Percentiles rank a stretch among this genome's conserved stretches.
Evolutionary conservation across 1,139 yeast species (phyloP).

Genomic region (Taphrina flavorubra): DNA sequence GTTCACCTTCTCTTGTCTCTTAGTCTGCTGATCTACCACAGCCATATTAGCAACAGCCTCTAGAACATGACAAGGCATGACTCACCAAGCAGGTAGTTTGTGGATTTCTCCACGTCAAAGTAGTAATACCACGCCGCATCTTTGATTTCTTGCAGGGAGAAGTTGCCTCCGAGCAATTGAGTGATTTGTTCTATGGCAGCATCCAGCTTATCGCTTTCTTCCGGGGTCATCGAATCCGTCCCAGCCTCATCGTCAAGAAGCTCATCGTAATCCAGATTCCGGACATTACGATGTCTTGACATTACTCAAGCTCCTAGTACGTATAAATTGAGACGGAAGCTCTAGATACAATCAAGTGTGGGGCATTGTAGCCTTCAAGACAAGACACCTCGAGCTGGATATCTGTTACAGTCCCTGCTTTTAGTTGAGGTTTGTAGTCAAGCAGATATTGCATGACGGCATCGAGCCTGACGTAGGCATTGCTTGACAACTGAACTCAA

Average conservation of each 20-base stretch:
- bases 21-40: constrained; percentile 32
- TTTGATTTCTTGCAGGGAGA: constrained; percentile 54
- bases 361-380: too few relatives aligned
- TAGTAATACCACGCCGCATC: constrained; percentile 68
- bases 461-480: background rate
- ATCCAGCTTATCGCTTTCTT: constrained; percentile 31
- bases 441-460: background rate
- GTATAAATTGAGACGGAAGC: too few relatives aligned
- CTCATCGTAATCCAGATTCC: constrained; percentile 41
- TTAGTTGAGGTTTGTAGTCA: too few relatives aligned
- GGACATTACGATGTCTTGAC: constrained; percentile 42
- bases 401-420: too few relatives aligned
- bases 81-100: constrained; percentile 59
- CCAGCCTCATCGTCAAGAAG: constrained; percentile 37
- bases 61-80: constrained; percentile 15
- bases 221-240: constrained; percentile 13
- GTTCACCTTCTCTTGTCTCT: constrained; percentile 41
- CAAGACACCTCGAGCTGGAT: too few relatives aligned
- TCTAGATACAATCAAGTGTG: too few relatives aligned
- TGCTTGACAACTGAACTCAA: background rate
- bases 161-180: constrained; percentile 26
- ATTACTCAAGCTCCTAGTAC: constrained; percentile 1
- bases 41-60: constrained; percentile 7
- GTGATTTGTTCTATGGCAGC: constrained; percentile 37
- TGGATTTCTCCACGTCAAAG: constrained; percentile 62